These are phyloP conservation scores for grape (Vitis vinifera) DNA, from an alignment of 164 flowering plant species.

Conservation along the genomic window DNA sequence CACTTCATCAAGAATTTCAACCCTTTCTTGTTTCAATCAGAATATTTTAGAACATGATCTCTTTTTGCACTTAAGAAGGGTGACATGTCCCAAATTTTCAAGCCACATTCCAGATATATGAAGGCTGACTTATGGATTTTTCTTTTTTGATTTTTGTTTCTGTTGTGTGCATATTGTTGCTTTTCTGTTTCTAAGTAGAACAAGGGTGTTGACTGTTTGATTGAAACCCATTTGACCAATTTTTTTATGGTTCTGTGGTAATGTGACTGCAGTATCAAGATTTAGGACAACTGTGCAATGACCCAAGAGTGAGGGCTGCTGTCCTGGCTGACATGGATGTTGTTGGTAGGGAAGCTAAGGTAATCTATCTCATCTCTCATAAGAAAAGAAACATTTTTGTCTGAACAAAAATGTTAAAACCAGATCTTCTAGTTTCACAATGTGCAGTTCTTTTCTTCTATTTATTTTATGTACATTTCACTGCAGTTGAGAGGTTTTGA, in stretches of 20 bases:
- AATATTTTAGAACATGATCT: background rate
- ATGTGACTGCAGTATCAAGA: conserved; percentile 51
- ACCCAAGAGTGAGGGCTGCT: conserved; percentile 77
- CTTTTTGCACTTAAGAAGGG: background rate
- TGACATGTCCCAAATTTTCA: background rate
- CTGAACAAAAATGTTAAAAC: too few relatives aligned
- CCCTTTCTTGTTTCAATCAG: background rate
- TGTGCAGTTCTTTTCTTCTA: background rate
- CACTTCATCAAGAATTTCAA: background rate
- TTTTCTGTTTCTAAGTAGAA: too few relatives aligned
- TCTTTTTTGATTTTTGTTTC: too few relatives aligned
- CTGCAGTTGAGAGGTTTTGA: conserved; percentile 93
- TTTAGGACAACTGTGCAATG: conserved; percentile 60
- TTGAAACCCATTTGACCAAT: background rate
- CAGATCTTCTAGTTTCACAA: background rate
- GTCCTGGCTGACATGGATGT: conserved; percentile 91
- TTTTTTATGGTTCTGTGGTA: background rate
- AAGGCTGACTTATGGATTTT: too few relatives aligned
- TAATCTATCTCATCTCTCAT: conserved; percentile 15
- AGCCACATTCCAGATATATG: too few relatives aligned
- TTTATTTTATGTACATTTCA: background rate
- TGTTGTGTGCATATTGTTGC: too few relatives aligned
- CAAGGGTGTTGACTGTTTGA: background rate
- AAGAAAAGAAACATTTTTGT: too few relatives aligned
- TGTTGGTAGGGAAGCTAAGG: conserved; percentile 86